Conservation (phyloP, 768 basidiomycete species). For the Calocybe cyanea region DNA sequence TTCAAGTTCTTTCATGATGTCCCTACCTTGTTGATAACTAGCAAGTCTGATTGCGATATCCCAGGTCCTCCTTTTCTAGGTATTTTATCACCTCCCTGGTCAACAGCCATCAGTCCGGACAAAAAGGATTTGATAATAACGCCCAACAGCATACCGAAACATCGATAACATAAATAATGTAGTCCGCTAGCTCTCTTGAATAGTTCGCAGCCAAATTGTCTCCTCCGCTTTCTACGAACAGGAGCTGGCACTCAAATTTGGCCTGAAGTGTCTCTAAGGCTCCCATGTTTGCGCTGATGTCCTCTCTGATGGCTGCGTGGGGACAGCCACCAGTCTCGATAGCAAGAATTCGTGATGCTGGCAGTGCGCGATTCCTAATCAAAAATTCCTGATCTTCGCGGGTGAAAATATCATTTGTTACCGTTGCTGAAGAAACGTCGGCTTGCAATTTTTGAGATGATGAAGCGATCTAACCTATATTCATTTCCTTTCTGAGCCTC, state of each 20-base stretch:
- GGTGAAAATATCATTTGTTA: slow-evolving; percentile 99
- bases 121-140: slow-evolving; percentile 1
- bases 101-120: neutral
- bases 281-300: slow-evolving; percentile 96
- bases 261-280: slow-evolving; percentile 93
- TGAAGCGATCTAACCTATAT: slow-evolving; percentile 68
- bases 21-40: slow-evolving; percentile 90
- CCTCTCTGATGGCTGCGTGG: slow-evolving; percentile 96
- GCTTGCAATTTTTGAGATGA: neutral
- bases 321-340: slow-evolving; percentile 99
- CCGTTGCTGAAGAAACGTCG: slow-evolving; percentile 57
- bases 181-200: slow-evolving; percentile 93
- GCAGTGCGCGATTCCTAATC: slow-evolving; percentile 87
- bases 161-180: slow-evolving; percentile 92
- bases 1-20: neutral
- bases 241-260: slow-evolving; percentile 82
- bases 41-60: slow-evolving; percentile 91
- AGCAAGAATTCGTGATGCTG: slow-evolving; percentile 80
- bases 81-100: slow-evolving; percentile 94
- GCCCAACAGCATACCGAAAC: slow-evolving; percentile 54
- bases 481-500: slow-evolving; percentile 74
- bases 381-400: slow-evolving; percentile 97
- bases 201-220: slow-evolving; percentile 98
- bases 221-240: slow-evolving; percentile 95
- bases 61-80: slow-evolving; percentile 98